Conservation (phyloP, 805 yeast species). For the Candida sphagnicola region DNA sequence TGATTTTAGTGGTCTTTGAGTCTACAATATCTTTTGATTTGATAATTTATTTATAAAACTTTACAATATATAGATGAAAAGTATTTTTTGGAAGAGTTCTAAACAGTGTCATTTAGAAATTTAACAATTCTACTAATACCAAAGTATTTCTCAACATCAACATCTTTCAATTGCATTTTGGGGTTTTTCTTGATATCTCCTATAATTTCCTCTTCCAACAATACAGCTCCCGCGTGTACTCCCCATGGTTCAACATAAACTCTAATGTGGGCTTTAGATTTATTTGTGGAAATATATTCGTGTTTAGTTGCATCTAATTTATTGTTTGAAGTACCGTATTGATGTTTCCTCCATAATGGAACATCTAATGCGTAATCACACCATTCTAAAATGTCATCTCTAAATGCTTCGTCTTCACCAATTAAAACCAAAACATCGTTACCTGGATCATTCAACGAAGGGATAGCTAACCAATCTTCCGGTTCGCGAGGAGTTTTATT, state of each 20-base stretch:
- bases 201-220: slow-evolving; percentile 21
- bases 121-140: slow-evolving; percentile 20
- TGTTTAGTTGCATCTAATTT: slow-evolving; percentile 15
- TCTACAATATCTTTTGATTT: too few relatives aligned
- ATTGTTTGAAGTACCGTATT: slow-evolving; percentile 24
- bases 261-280: slow-evolving; percentile 16
- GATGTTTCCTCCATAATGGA: slow-evolving; percentile 16
- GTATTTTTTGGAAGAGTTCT: too few relatives aligned
- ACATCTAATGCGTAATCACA: slow-evolving; percentile 26
- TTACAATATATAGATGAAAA: too few relatives aligned
- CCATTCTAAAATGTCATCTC: slow-evolving; percentile 38
- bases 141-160: slow-evolving; percentile 14
- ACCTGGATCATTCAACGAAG: slow-evolving; percentile 23
- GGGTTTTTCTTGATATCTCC: slow-evolving; percentile 7
- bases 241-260: slow-evolving; percentile 35
- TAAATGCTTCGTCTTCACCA: slow-evolving; percentile 40
- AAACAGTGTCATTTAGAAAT: slow-evolving; percentile 18
- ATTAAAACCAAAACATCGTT: slow-evolving; percentile 25
- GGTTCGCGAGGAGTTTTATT: slow-evolving; percentile 13
- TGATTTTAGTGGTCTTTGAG: too few relatives aligned
- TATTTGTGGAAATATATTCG: slow-evolving; percentile 12
- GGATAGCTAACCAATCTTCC: slow-evolving; percentile 30
- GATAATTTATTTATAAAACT: too few relatives aligned
- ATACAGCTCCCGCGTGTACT: slow-evolving; percentile 26
- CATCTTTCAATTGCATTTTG: slow-evolving; percentile 4